These are phyloP conservation scores for Hagleromyces aurorensis DNA, from an alignment of 805 yeast genomes.

Conservation along the genomic window DNA sequence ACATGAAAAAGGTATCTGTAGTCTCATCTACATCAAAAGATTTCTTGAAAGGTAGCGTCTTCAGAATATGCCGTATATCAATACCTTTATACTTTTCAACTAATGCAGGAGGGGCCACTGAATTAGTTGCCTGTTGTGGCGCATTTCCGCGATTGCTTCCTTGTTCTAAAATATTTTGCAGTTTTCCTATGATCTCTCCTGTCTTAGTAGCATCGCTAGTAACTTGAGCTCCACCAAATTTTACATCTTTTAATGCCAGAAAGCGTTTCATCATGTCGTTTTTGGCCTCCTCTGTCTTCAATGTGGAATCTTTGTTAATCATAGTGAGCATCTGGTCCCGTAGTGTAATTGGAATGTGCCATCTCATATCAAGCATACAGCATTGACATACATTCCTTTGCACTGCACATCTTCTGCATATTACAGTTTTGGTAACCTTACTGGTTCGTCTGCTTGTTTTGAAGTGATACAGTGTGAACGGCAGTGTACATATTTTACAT, in stretches of 20 bases:
- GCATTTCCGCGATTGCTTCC: neutral
- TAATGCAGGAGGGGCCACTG: constrained; percentile 3
- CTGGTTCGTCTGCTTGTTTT: constrained; percentile 32
- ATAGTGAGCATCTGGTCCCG: constrained; percentile 75
- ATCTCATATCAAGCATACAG: constrained; percentile 75
- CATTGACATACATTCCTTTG: constrained; percentile 80
- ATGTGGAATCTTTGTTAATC: constrained; percentile 43
- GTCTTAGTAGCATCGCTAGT: constrained; percentile 36
- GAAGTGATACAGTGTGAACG: constrained; percentile 69
- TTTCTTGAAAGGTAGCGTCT: constrained; percentile 64
- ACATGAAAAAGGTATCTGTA: constrained; percentile 58
- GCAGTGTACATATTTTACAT: constrained; percentile 78
- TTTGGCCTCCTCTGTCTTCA: constrained; percentile 36
- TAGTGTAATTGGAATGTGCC: constrained; percentile 69
- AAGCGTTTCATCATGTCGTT: constrained; percentile 48
- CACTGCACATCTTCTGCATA: constrained; percentile 75
- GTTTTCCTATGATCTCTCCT: constrained; percentile 41
- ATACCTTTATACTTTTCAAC: constrained; percentile 11
- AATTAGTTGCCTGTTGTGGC: constrained; percentile 10
- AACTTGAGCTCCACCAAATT: constrained; percentile 33
- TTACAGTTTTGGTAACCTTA: constrained; percentile 49
- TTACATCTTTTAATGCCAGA: constrained; percentile 43
- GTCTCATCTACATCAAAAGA: constrained; percentile 35
- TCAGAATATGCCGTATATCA: constrained; percentile 45
- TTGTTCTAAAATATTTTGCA: constrained; percentile 19